Base-by-base conservation (phyloP, 768 basidiomycete species). In the Leccinum olivaceopallidum region DNA sequence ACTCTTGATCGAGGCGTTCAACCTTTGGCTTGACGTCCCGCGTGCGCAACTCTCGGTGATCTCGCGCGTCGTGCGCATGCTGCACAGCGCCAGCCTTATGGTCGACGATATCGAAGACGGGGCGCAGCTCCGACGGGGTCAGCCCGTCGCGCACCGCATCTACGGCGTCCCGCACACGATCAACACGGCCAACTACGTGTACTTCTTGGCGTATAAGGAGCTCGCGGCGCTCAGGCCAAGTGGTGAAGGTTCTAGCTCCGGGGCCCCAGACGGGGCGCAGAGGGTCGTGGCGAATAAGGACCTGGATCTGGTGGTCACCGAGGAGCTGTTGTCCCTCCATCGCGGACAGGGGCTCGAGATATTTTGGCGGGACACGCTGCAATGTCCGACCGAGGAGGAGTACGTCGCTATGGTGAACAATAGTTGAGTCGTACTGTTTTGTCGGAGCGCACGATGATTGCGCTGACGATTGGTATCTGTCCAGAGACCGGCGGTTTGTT, bases 131-230 rank as follows among this genome's bases (percentile, higher is more conserved):
- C 81, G 95, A 22, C 76, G 96, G 64, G 97, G 96, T 2, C 81
- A 85, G 32, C 95, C 95, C 82, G 69, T 95, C 24, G 86, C 93
- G 0, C 95, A 99, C 78, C 93, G 92, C 78, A 96, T 99, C 65
- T 99, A 96, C 67, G 96, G 96, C 2, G 78, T 97, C 3, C 94
- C 96, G 0, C 96, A 98, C 71, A 97, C 96, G 0, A 95, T 99
- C 77, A 99, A 99, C 72, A 87, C 90, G 0, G 96, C 96, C 0
- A 98, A 97, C 70, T 98, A 98, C 65, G 94, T 95, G 30, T 98
- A 96, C 71, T 99, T 98, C 69, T 83, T 94, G 48, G 96, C 95
- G 0, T 95, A 89, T 71, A 83, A 94, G 65, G 92, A 96, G 64
- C 81, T 98, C 1, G 63, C 73, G 0, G 64, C 54, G 24, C 32